These are phyloP conservation scores for Pyrus hybrid DNA, from an alignment of 331 rosid genomes.

Conservation along the genomic window DNA sequence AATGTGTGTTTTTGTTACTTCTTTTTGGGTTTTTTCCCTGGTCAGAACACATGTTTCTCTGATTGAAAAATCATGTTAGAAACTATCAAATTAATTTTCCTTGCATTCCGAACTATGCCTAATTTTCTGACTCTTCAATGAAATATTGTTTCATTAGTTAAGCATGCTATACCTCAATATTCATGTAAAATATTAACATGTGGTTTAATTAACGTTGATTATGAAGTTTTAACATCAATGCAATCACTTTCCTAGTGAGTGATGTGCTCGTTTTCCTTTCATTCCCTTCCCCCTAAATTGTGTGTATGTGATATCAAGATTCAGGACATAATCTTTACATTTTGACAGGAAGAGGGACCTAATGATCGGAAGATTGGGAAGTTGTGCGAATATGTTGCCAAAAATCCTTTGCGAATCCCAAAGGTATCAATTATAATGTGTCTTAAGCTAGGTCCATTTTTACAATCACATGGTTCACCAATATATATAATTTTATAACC, in stretches of 20 bases:
- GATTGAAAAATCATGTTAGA: not conserved
- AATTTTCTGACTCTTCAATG: not conserved
- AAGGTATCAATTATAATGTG: constrained; percentile 36
- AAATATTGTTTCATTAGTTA: not conserved
- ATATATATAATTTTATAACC: not conserved
- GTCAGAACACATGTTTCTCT: not conserved
- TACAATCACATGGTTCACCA: not conserved
- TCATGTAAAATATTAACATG: not conserved
- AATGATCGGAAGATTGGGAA: constrained; percentile 89
- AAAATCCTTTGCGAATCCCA: constrained; percentile 91
- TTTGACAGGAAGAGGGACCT: constrained; percentile 75
- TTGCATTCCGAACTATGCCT: not conserved
- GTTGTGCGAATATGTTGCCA: constrained; percentile 80
- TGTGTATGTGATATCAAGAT: not conserved
- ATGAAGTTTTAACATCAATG: not conserved
- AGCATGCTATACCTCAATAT: not conserved
- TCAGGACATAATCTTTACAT: constrained; percentile 1
- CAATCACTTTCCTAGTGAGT: not conserved
- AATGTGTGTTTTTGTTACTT: not conserved
- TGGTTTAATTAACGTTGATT: not conserved
- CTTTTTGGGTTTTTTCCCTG: not conserved
- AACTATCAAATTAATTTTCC: not conserved
- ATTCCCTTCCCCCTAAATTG: not conserved
- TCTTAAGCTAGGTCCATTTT: not conserved
- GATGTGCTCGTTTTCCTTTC: not conserved